Evolutionary conservation across 352 stramenopile genomes (phyloP).

Genomic region (Phytophthora pisi): DNA sequence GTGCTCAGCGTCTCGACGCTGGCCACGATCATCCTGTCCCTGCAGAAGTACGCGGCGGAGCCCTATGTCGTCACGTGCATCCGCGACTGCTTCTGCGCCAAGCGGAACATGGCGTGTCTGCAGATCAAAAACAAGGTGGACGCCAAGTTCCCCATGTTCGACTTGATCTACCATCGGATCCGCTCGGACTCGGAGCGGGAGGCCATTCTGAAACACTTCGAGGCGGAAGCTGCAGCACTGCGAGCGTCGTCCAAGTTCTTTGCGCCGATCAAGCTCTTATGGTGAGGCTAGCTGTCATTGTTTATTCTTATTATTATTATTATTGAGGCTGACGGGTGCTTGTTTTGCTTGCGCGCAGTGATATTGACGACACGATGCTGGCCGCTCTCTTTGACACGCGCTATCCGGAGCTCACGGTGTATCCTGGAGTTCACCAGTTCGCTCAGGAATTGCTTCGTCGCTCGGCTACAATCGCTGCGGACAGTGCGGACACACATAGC

Average conservation of each 20-base stretch:
- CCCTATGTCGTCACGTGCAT: constrained; percentile 60
- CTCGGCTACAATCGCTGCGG: constrained; percentile 28
- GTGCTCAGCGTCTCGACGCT: constrained; percentile 45
- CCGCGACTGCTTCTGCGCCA: constrained; percentile 59
- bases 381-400: constrained; percentile 79
- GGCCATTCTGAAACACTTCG: constrained; percentile 68
- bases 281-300: constrained; percentile 32
- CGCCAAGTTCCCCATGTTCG: constrained; percentile 66
- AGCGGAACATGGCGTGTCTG: constrained; percentile 46
- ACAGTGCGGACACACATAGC: constrained; percentile 26
- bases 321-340: constrained; percentile 1
- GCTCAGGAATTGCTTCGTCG: constrained; percentile 70
- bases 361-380: constrained; percentile 86
- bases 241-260: constrained; percentile 39
- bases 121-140: constrained; percentile 77
- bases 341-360: constrained; percentile 36
- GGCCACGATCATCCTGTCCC: constrained; percentile 54
- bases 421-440: constrained; percentile 85
- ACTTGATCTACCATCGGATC: constrained; percentile 73
- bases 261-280: constrained; percentile 69
- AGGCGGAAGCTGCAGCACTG: constrained; percentile 51
- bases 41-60: constrained; percentile 62
- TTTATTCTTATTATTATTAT: not conserved
- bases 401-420: constrained; percentile 84
- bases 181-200: constrained; percentile 47